Conservation (phyloP, 257 asterid species). For the Nicotiana tomentosiformis region DNA sequence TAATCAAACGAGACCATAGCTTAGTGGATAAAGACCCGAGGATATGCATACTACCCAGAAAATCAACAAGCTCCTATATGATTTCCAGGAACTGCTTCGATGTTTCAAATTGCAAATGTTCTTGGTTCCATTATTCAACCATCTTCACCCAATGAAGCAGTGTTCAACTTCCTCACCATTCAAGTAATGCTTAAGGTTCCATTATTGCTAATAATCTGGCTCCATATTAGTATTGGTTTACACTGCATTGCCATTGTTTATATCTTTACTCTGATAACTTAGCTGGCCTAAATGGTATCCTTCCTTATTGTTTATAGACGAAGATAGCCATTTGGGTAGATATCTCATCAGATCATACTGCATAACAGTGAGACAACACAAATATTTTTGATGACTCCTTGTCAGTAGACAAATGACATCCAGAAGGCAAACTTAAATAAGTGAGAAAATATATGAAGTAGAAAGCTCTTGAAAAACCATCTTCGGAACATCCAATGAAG, state of each 20-base stretch:
- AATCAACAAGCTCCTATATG: neutral
- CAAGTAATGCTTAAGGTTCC: neutral
- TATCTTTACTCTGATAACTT: neutral
- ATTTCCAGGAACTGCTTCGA: neutral
- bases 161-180: neutral
- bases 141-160: neutral
- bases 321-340: neutral
- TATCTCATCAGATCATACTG: neutral
- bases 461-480: neutral
- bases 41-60: neutral
- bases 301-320: neutral
- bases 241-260: neutral
- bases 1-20: neutral
- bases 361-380: neutral
- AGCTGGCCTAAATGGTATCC: neutral
- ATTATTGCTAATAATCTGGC: neutral
- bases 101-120: neutral
- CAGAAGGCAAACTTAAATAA: neutral
- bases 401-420: neutral
- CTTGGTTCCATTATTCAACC: neutral
- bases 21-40: neutral
- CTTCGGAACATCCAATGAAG: neutral
- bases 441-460: neutral
- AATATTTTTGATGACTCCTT: neutral
- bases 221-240: neutral